Evolutionary conservation across 441 rosid genomes (phyloP), one percentile per base, ranked within the genome.

Genomic region (Pelargonium cotyledonis): DNA sequence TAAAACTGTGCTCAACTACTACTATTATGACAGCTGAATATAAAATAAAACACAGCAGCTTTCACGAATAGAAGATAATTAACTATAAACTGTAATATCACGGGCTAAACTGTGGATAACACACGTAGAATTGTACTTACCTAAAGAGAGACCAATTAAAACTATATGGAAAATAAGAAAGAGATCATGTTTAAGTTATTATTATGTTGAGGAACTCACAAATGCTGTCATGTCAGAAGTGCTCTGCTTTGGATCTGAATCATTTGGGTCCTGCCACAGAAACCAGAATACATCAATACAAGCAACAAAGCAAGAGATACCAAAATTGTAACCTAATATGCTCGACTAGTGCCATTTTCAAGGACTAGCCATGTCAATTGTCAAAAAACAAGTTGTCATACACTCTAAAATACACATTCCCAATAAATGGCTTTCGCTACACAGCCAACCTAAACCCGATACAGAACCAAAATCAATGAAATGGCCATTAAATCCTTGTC

Each of bases 201-300:
- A 72, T 75, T 64, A 66, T 44, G 71, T 57, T 12, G 31, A 70
- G 70, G 61, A 74, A 82, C 91, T 85, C 75, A 85, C 92, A 69
- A 87, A 87, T 73, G 74, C 86, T 29, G 86, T 84, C 91, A 86
- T 86, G 62, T 86, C 95, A 47, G 86, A 85, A 57, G 87, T 79
- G 81, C 80, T 87, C 70, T 90, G 86, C 84, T 90, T 86, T 6
- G 79, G 74, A 63, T 86, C 88, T 2, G 87, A 78, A 74, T 82
- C 85, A 51, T 85, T 83, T n/a, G 86, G 86, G 4, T 88, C 90
- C 92, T 87, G 77, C 73, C 31, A 63, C 65, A 12, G 18, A 12
- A 41, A 76, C 72, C 35, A 53, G 3, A 15, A 16, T 43, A 8
- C 41, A 58, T n/a, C 67, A 72, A 9, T 72, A 18, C 61, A 55